Conservation (phyloP, 257 asterid species). For the Solanum piurae region DNA sequence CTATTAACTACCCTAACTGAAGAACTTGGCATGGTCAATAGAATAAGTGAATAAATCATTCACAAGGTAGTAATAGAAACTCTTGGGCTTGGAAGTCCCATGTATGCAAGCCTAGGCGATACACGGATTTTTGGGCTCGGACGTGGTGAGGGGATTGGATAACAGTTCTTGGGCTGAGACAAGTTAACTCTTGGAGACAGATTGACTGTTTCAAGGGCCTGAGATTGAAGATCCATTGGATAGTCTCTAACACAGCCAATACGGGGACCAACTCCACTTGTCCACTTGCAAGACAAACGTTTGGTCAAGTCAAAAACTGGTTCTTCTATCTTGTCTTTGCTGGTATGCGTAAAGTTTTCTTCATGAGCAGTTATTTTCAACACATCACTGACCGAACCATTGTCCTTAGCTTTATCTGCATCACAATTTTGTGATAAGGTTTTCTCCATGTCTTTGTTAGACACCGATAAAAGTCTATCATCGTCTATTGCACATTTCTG, state of each 20-base stretch:
- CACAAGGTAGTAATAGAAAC: conserved; percentile 4
- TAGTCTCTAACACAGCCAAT: conserved; percentile 72
- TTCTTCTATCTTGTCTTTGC: conserved; percentile 2
- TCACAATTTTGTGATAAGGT: not conserved
- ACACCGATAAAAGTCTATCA: conserved; percentile 19
- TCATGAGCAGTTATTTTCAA: not conserved
- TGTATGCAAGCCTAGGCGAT: conserved; percentile 45
- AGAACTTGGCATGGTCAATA: not conserved
- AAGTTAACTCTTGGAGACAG: conserved; percentile 33
- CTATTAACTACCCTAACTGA: not conserved
- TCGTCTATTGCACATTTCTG: conserved; percentile 44
- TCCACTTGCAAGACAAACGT: conserved; percentile 50
- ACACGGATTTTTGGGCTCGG: conserved; percentile 39
- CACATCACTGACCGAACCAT: not conserved
- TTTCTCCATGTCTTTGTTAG: not conserved
- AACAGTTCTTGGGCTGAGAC: conserved; percentile 1
- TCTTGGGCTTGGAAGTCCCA: conserved; percentile 52
- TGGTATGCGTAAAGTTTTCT: conserved; percentile 1
- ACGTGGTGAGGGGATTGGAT: conserved; percentile 56
- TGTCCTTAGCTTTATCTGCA: not conserved
- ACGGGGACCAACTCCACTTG: conserved; percentile 52
- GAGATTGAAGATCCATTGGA: conserved; percentile 50
- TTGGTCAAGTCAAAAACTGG: conserved; percentile 31
- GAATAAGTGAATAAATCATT: not conserved
- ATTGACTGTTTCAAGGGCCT: conserved; percentile 48